Evolutionary conservation across 2,329 filamentous ascomycete genomes (phyloP).

Genomic region (Orbilia oligospora): DNA sequence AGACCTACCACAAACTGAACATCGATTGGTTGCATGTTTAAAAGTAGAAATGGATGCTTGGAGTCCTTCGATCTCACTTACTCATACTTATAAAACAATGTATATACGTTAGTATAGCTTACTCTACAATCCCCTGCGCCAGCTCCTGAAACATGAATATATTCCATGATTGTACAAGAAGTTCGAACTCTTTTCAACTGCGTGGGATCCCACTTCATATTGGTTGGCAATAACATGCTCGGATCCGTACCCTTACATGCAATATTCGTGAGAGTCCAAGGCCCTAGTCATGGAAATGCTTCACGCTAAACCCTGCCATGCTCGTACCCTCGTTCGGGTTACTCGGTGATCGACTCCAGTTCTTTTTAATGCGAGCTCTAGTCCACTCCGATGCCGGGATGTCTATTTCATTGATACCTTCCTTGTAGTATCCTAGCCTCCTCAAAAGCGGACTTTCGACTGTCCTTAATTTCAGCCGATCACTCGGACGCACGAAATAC

Average conservation of each 20-base stretch:
- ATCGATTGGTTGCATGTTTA: slow-evolving; percentile 38
- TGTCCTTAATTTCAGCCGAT: slow-evolving; percentile 67
- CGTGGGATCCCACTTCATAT: neutral
- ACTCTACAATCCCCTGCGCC: no score
- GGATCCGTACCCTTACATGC: neutral
- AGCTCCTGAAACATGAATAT: no score
- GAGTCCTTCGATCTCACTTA: neutral
- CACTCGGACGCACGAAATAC: slow-evolving; percentile 71
- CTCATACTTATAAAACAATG: slow-evolving; percentile 3
- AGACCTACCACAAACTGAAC: slow-evolving; percentile 61
- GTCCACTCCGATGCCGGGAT: slow-evolving; percentile 49
- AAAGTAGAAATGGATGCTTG: neutral
- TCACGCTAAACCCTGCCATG: slow-evolving; percentile 54
- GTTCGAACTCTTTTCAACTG: neutral
- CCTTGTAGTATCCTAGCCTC: slow-evolving; percentile 40
- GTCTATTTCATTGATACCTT: slow-evolving; percentile 52
- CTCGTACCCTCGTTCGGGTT: slow-evolving; percentile 32
- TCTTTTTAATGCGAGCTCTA: slow-evolving; percentile 52
- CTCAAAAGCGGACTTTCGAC: slow-evolving; percentile 67
- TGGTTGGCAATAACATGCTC: neutral
- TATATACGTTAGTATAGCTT: neutral
- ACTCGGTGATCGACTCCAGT: slow-evolving; percentile 50
- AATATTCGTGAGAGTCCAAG: neutral
- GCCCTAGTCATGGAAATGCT: slow-evolving; percentile 48
- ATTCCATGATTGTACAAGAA: neutral